Evolutionary conservation across 768 basidiomycete species (phyloP).

Genomic region (Pleurotus platypus): DNA sequence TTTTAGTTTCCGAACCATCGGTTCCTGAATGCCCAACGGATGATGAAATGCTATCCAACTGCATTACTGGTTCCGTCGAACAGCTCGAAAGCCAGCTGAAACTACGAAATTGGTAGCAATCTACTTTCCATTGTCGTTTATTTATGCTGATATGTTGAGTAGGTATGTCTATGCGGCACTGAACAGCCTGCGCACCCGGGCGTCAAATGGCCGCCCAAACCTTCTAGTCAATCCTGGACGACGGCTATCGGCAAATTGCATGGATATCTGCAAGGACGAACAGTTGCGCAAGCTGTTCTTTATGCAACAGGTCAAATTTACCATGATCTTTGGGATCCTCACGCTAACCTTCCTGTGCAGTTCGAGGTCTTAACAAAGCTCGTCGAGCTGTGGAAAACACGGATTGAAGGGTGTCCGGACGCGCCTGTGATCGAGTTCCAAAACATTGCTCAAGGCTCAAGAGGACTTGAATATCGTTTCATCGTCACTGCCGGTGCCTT

Average conservation of each 20-base stretch:
- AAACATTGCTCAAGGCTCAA: slow-evolving; percentile 19
- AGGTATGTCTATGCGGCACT: slow-evolving; percentile 30
- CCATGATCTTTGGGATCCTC: neutral
- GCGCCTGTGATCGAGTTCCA: slow-evolving; percentile 41
- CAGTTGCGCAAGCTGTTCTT: slow-evolving; percentile 48
- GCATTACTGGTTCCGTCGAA: slow-evolving; percentile 16
- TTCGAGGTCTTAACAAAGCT: slow-evolving; percentile 47
- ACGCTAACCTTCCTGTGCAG: slow-evolving; percentile 19
- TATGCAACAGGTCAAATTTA: slow-evolving; percentile 43
- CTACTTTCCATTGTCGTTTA: neutral
- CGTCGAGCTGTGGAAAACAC: slow-evolving; percentile 41
- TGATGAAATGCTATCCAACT: slow-evolving; percentile 33
- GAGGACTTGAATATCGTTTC: slow-evolving; percentile 33
- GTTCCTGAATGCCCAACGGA: slow-evolving; percentile 29
- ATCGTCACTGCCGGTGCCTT: slow-evolving; percentile 37
- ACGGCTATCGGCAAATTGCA: slow-evolving; percentile 33
- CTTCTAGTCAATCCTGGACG: slow-evolving; percentile 43
- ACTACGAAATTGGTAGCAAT: slow-evolving; percentile 23
- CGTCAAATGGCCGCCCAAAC: slow-evolving; percentile 18
- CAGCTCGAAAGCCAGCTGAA: slow-evolving; percentile 23
- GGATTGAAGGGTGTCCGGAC: slow-evolving; percentile 47
- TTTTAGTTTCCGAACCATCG: slow-evolving; percentile 19
- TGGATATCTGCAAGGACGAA: slow-evolving; percentile 43
- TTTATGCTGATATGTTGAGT: neutral
- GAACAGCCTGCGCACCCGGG: slow-evolving; percentile 25